Conservation (phyloP, 257 asterid genomes). For the Euphrasia confusa region DNA sequence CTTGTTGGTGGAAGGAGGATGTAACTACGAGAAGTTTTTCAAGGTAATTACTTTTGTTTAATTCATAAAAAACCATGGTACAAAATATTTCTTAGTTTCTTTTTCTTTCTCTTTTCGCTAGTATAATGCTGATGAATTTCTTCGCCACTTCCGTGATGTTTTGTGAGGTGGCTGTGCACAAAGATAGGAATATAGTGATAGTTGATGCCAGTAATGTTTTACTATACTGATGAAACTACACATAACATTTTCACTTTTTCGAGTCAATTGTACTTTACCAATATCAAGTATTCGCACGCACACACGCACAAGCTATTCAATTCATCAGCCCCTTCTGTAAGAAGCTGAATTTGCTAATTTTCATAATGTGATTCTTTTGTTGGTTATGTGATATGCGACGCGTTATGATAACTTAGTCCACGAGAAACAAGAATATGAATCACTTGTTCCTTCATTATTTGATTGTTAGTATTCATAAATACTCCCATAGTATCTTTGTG, state of each 20-base stretch:
- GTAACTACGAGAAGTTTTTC: conserved; percentile 26
- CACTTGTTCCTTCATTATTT: not conserved
- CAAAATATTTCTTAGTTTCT: not conserved
- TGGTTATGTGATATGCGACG: not conserved
- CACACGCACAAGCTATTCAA: no score
- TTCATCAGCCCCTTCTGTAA: not conserved
- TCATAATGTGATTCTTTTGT: conserved; percentile 1
- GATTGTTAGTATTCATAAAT: not conserved
- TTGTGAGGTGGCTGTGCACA: not conserved
- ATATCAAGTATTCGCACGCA: not conserved
- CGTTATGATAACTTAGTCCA: not conserved
- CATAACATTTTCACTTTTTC: conserved; percentile 21
- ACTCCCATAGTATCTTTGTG: not conserved
- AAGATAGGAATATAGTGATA: conserved; percentile 1
- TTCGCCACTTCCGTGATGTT: not conserved
- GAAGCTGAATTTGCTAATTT: conserved; percentile 11
- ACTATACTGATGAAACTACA: not conserved
- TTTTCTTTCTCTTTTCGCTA: not conserved
- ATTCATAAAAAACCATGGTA: conserved; percentile 12
- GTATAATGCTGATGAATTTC: not conserved
- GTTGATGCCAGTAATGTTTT: not conserved
- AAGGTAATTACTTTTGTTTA: conserved; percentile 20
- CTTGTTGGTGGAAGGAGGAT: conserved; percentile 45
- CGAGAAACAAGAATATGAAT: not conserved
- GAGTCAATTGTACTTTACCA: conserved; percentile 17